Conservation (phyloP, 805 yeast genomes). For the Kodamaea laetipori region DNA sequence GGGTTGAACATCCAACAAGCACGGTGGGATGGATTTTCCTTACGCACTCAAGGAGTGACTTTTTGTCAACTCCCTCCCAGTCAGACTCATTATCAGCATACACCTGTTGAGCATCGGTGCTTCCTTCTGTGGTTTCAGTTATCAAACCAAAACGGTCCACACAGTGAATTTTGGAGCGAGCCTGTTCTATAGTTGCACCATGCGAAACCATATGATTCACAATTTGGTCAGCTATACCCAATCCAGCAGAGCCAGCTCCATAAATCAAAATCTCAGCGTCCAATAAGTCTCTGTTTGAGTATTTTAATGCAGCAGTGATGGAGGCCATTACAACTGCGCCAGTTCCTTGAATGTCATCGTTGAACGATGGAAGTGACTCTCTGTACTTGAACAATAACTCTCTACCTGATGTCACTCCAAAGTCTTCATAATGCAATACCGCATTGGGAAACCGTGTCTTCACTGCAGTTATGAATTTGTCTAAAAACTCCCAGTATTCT, state of each 20-base stretch:
- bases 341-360: constrained; percentile 98
- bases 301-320: constrained; percentile 82
- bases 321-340: constrained; percentile 99
- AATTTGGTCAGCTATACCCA: constrained; percentile 94
- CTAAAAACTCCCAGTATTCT: constrained; percentile 81
- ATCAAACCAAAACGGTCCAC: constrained; percentile 87
- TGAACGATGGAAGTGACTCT: constrained; percentile 78
- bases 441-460: constrained; percentile 84
- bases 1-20: constrained; percentile 93
- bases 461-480: constrained; percentile 69
- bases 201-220: constrained; percentile 82
- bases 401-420: constrained; percentile 90
- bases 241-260: constrained; percentile 97
- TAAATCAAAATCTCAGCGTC: constrained; percentile 73
- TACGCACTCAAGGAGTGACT: constrained; percentile 66
- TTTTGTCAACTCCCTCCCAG: constrained; percentile 77
- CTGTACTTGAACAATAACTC: constrained; percentile 77
- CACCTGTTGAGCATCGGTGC: constrained; percentile 62
- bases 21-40: constrained; percentile 83
- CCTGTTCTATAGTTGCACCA: constrained; percentile 72
- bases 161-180: constrained; percentile 69
- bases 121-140: constrained; percentile 55
- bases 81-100: constrained; percentile 75
- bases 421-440: constrained; percentile 94
- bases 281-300: constrained; percentile 64